Conservation (phyloP, 805 yeast species). For the Candida argentea region DNA sequence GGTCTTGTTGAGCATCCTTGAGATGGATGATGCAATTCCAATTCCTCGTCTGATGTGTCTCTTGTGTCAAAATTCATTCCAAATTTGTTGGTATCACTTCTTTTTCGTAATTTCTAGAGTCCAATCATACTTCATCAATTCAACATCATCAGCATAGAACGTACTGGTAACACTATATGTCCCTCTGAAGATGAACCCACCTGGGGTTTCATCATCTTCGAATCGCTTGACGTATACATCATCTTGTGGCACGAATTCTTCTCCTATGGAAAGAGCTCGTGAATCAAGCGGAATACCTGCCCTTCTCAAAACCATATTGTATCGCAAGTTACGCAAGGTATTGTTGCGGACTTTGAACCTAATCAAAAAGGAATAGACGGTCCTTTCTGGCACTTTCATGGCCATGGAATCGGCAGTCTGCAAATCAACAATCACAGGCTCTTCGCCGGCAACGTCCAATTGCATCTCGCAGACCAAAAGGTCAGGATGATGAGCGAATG, state of each 20-base stretch:
- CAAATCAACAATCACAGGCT: slow-evolving; percentile 15
- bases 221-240: slow-evolving; percentile 20
- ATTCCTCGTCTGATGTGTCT: background rate
- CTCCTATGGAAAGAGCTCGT: slow-evolving; percentile 22
- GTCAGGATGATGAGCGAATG: no score
- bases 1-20: no score
- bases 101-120: slow-evolving; percentile 23
- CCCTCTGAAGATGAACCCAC: slow-evolving; percentile 30
- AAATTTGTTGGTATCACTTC: slow-evolving; percentile 6
- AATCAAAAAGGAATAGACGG: slow-evolving; percentile 22
- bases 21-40: no score
- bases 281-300: slow-evolving; percentile 23
- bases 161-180: slow-evolving; percentile 20
- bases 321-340: slow-evolving; percentile 19
- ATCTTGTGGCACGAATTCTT: slow-evolving; percentile 21
- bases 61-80: background rate
- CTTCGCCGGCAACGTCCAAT: slow-evolving; percentile 20
- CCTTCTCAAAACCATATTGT: slow-evolving; percentile 27
- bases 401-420: slow-evolving; percentile 13
- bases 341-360: slow-evolving; percentile 22
- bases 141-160: slow-evolving; percentile 23
- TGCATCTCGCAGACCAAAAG: slow-evolving; percentile 22
- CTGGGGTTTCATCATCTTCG: slow-evolving; percentile 27
- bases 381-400: slow-evolving; percentile 26
- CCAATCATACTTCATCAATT: slow-evolving; percentile 22